These are phyloP conservation scores for Blumeriella jaapii DNA, from an alignment of 2,329 filamentous ascomycete species.

Conservation along the genomic window DNA sequence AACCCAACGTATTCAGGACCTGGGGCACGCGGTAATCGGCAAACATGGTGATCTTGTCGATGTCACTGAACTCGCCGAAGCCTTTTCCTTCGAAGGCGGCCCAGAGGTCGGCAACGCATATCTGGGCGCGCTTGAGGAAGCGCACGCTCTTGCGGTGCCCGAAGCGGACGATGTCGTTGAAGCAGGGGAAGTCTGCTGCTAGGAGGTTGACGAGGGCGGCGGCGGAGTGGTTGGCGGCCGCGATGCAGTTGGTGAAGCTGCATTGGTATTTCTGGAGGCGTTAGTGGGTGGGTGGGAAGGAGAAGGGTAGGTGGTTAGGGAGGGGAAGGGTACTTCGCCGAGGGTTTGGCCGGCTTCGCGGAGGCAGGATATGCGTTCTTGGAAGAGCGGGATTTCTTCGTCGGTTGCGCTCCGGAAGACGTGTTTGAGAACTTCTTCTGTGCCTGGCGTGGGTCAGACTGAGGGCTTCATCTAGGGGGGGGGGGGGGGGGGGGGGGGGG, in stretches of 20 bases:
- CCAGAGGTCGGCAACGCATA: constrained; percentile 92
- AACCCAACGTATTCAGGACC: constrained; percentile 73
- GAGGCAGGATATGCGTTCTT: constrained; percentile 66
- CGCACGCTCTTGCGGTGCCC: constrained; percentile 62
- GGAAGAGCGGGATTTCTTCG: constrained; percentile 76
- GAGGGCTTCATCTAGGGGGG: too few relatives aligned
- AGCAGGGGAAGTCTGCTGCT: constrained; percentile 71
- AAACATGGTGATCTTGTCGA: constrained; percentile 96
- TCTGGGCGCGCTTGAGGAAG: constrained; percentile 89
- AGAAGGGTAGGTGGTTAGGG: too few relatives aligned
- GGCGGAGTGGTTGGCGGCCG: constrained; percentile 65
- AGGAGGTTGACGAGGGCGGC: constrained; percentile 78
- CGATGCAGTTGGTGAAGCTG: constrained; percentile 62
- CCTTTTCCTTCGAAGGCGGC: constrained; percentile 78
- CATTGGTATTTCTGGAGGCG: constrained; percentile 56
- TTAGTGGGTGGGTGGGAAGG: constrained; percentile 3
- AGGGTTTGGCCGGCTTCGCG: constrained; percentile 74
- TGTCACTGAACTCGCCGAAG: constrained; percentile 76
- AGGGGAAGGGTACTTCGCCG: constrained; percentile 48
- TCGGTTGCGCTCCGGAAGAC: constrained; percentile 81
- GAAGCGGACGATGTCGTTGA: constrained; percentile 70
- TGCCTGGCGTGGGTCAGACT: constrained; percentile 26
- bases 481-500: too few relatives aligned
- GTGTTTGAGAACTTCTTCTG: constrained; percentile 57
- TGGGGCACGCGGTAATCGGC: constrained; percentile 96